These are phyloP conservation scores for Papiliotrema nemorosa DNA, from an alignment of 1,284 basidiomycete genomes.

Conservation along the genomic window DNA sequence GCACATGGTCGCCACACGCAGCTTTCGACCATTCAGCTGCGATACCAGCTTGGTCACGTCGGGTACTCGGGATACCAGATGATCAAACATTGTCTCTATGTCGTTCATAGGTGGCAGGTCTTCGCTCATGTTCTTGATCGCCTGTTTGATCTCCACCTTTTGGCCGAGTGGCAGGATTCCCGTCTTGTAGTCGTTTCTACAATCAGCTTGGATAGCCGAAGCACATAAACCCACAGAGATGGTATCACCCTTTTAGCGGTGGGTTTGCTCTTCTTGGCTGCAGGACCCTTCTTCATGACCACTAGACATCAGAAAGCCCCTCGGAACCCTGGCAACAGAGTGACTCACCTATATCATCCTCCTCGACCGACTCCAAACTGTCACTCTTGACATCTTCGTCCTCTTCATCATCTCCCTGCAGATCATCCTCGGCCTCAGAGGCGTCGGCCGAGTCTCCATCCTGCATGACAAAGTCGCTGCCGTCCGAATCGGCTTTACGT, in stretches of 20 bases:
- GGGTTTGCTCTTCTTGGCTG: too few relatives aligned
- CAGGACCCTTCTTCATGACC: too few relatives aligned
- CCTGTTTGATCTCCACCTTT: conserved; percentile 18
- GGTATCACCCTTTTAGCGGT: too few relatives aligned
- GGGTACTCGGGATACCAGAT: conserved; percentile 56
- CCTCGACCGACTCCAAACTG: too few relatives aligned
- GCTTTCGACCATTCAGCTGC: conserved; percentile 70
- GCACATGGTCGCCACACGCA: conserved; percentile 96
- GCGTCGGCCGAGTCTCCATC: conserved; percentile 13
- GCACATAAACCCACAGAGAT: too few relatives aligned
- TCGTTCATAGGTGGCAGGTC: conserved; percentile 71
- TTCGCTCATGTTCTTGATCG: conserved; percentile 36
- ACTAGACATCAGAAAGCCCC: too few relatives aligned
- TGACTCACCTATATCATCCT: too few relatives aligned
- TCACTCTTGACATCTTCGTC: conserved; percentile 21
- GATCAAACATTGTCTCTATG: conserved; percentile 77
- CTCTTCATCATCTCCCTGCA: conserved; percentile 18
- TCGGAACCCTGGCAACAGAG: too few relatives aligned
- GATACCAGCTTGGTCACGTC: conserved; percentile 57
- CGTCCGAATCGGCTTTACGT: conserved; percentile 17
- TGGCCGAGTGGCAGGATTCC: conserved; percentile 28
- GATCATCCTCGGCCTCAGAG: not conserved
- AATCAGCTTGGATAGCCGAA: too few relatives aligned
- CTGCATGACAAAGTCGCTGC: conserved; percentile 26
- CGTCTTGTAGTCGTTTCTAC: conserved; percentile 23